Conservation (phyloP, 2,329 filamentous ascomycete genomes). For the Aspergillus viridinutans region DNA sequence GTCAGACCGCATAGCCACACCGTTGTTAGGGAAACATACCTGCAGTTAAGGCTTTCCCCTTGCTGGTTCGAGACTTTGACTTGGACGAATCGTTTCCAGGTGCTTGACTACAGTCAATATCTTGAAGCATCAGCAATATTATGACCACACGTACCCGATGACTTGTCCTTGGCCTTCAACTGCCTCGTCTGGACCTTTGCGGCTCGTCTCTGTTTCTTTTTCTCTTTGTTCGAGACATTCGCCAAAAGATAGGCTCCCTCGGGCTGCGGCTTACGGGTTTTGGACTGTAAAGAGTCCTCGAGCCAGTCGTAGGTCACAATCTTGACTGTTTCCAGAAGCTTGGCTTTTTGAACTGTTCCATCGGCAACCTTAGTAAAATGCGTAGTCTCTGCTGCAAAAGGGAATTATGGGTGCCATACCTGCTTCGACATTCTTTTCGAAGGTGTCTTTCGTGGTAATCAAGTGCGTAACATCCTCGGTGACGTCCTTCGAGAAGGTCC, state of each 20-base stretch:
- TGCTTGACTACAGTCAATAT: not conserved
- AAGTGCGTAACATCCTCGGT: constrained; percentile 65
- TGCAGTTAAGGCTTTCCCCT: not conserved
- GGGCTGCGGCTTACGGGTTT: constrained; percentile 30
- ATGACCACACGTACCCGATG: not conserved
- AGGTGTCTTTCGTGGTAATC: constrained; percentile 61
- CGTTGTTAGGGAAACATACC: not conserved
- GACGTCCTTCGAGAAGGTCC: constrained; percentile 52
- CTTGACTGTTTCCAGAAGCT: constrained; percentile 32
- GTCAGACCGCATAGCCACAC: not conserved
- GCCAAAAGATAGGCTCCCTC: constrained; percentile 35
- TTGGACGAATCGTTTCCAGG: not conserved
- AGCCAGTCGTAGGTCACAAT: constrained; percentile 48
- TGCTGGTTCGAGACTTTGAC: not conserved
- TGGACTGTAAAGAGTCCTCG: constrained; percentile 39
- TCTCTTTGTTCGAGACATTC: constrained; percentile 30
- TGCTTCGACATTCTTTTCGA: constrained; percentile 45
- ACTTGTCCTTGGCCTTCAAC: not conserved
- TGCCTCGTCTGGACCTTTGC: not conserved
- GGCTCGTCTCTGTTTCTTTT: not conserved
- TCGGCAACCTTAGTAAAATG: constrained; percentile 23
- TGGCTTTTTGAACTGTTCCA: constrained; percentile 39
- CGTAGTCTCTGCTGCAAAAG: not conserved
- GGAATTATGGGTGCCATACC: constrained; percentile 22
- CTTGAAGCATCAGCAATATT: not conserved